These are phyloP conservation scores for Cutaneotrichosporon curvatum DNA, from an alignment of 1,284 basidiomycete species.

Conservation along the genomic window DNA sequence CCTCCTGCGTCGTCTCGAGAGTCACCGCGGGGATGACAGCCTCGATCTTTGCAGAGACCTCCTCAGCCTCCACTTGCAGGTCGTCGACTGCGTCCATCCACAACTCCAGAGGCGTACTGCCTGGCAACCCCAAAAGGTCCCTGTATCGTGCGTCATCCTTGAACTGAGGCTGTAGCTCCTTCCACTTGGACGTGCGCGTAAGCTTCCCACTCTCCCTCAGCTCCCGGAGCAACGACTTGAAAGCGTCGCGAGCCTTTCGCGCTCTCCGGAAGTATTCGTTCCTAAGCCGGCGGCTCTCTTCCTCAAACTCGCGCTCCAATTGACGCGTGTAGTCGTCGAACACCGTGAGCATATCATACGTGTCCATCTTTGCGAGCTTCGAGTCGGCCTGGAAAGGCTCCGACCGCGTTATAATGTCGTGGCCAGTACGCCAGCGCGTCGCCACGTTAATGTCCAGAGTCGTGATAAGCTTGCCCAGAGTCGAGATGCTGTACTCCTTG, in stretches of 20 bases:
- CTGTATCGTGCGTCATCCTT: constrained; percentile 73
- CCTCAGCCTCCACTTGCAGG: constrained; percentile 75
- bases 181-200: constrained; percentile 81
- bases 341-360: constrained; percentile 78
- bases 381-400: constrained; percentile 67
- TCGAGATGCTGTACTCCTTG: constrained; percentile 65
- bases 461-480: constrained; percentile 71
- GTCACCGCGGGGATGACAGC: constrained; percentile 39
- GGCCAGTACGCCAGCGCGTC: constrained; percentile 79
- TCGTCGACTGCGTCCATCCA: constrained; percentile 92
- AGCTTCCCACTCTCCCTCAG: constrained; percentile 63
- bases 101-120: constrained; percentile 87
- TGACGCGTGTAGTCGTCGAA: constrained; percentile 86
- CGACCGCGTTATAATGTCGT: constrained; percentile 64
- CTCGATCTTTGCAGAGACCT: constrained; percentile 58
- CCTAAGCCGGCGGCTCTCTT: constrained; percentile 65
- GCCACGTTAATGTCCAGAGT: constrained; percentile 76
- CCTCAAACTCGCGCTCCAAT: constrained; percentile 79
- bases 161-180: constrained; percentile 71
- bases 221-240: constrained; percentile 69
- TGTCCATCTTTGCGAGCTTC: constrained; percentile 71
- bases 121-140: constrained; percentile 78
- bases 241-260: constrained; percentile 79
- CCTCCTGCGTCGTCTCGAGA: constrained; percentile 45
- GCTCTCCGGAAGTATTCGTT: constrained; percentile 76